These are phyloP conservation scores for Lonicera japonica DNA, from an alignment of 129 eudicot species.

Conservation along the genomic window DNA sequence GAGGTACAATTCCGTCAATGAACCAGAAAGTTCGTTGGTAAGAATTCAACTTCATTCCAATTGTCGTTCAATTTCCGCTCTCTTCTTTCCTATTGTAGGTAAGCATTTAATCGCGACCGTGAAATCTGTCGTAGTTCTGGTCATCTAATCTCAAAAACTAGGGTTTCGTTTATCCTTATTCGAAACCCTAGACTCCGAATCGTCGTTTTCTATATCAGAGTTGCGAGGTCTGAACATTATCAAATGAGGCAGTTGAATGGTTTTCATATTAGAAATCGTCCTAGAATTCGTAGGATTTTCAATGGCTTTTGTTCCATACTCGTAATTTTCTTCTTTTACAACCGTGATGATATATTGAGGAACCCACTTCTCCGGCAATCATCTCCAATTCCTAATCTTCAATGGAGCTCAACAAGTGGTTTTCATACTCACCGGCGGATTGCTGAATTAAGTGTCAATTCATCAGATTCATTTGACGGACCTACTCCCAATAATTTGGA, in stretches of 20 bases:
- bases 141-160: neutral
- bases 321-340: constrained; percentile 40
- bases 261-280: constrained; percentile 9
- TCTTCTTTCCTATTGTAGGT: neutral
- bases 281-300: constrained; percentile 35
- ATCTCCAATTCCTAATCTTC: constrained; percentile 7
- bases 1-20: constrained; percentile 12
- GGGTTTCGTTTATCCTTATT: constrained; percentile 7
- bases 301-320: constrained; percentile 44
- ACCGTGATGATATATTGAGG: constrained; percentile 25
- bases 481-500: constrained; percentile 18
- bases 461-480: constrained; percentile 16
- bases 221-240: neutral
- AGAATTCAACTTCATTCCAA: neutral
- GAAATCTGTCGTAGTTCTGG: neutral
- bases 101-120: neutral
- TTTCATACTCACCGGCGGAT: constrained; percentile 25
- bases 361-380: constrained; percentile 23
- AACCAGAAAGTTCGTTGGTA: constrained; percentile 16
- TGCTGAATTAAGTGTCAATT: constrained; percentile 41
- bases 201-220: neutral
- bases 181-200: constrained; percentile 35
- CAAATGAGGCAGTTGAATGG: constrained; percentile 26
- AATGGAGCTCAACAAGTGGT: constrained; percentile 33
- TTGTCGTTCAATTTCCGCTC: constrained; percentile 4